phyloP scores from a whole-genome alignment of 306 rosid species.

The Prunus mume region DNA sequence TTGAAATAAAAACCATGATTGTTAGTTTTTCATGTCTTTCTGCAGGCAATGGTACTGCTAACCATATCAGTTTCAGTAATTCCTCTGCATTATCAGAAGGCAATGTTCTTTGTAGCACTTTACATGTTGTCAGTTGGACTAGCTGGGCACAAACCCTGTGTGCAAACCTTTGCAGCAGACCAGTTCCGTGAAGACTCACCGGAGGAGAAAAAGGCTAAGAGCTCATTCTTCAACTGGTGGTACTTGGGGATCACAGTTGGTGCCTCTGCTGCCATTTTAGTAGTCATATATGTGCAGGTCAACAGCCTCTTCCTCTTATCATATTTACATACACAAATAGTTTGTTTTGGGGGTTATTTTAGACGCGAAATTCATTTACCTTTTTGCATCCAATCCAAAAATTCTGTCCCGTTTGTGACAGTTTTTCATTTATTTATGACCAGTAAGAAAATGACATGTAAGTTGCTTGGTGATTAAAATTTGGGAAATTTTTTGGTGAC shows the following conservation, averaged over 20 bases:
- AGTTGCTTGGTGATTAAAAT: neutral
- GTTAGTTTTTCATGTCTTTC: neutral
- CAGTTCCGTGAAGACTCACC: constrained; percentile 58
- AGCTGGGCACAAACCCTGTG: constrained; percentile 77
- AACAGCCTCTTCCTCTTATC: neutral
- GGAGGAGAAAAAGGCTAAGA: constrained; percentile 50
- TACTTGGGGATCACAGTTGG: constrained; percentile 55
- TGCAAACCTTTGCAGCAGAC: constrained; percentile 82
- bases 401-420: neutral
- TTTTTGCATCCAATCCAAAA: neutral
- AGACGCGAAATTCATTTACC: neutral
- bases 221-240: constrained; percentile 85
- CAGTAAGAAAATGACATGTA: neutral
- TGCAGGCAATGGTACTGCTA: constrained; percentile 15
- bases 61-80: constrained; percentile 25
- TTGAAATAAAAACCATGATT: neutral
- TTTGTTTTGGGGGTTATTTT: neutral
- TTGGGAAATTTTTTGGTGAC: neutral
- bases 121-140: constrained; percentile 59
- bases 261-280: constrained; percentile 42
- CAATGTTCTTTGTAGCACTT: constrained; percentile 42
- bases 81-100: constrained; percentile 6
- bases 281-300: constrained; percentile 67
- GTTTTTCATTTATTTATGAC: neutral
- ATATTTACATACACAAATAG: neutral